These are phyloP conservation scores for Floccularia luteovirens DNA, from an alignment of 768 basidiomycete species.

Conservation along the genomic window DNA sequence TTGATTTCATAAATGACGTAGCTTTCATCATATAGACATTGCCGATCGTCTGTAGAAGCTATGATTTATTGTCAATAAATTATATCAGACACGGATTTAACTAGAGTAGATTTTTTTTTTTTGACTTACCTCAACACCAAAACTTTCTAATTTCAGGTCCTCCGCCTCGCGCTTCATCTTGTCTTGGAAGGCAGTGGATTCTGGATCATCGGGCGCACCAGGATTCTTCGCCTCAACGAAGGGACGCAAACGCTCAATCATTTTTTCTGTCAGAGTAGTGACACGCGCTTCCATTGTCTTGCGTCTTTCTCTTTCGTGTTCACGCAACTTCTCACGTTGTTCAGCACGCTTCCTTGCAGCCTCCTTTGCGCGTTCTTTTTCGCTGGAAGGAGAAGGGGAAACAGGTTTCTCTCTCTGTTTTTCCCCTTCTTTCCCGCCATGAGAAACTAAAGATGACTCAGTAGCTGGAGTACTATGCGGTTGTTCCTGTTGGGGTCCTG, in stretches of 20 bases:
- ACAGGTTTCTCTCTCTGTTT: constrained; percentile 10
- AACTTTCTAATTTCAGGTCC: constrained; percentile 94
- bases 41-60: constrained; percentile 88
- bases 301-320: constrained; percentile 74
- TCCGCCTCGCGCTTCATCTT: constrained; percentile 81
- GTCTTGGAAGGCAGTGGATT: constrained; percentile 72
- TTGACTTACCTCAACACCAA: constrained; percentile 81
- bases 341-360: constrained; percentile 60
- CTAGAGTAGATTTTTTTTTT: not conserved
- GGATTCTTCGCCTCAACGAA: constrained; percentile 88
- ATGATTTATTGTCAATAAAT: not conserved
- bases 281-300: constrained; percentile 79
- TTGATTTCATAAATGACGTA: constrained; percentile 83
- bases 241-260: constrained; percentile 79
- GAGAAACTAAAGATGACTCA: not conserved
- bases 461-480: not conserved
- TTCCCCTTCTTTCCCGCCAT: not conserved
- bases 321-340: constrained; percentile 77
- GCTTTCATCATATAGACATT: constrained; percentile 92
- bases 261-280: constrained; percentile 64
- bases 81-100: constrained; percentile 1
- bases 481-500: not conserved
- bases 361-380: constrained; percentile 35
- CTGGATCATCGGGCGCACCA: constrained; percentile 73
- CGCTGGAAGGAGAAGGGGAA: constrained; percentile 12